Evolutionary conservation across 176 grass and related monocot species (phyloP).

Genomic region (Aegilops sharonensis): DNA sequence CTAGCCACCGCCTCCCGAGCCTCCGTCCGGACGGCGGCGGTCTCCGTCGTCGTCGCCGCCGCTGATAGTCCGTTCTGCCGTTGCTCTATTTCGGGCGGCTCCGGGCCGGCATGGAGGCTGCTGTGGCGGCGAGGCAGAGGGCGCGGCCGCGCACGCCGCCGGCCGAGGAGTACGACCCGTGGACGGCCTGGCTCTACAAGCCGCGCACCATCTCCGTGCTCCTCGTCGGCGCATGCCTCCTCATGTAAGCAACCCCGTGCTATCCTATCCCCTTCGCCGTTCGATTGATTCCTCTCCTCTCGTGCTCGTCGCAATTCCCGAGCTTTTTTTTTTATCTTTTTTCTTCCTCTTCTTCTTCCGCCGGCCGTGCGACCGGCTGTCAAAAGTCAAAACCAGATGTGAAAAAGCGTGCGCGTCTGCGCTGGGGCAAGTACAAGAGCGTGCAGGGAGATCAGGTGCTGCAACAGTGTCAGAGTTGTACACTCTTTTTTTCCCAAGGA

Average conservation of each 20-base stretch:
- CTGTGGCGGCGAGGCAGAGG: conserved; percentile 24
- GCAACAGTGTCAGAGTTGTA: conserved; percentile 47
- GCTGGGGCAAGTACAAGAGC: conserved; percentile 33
- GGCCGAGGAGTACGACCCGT: conserved; percentile 82
- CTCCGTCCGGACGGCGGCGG: not conserved
- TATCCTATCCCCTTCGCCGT: too few relatives aligned
- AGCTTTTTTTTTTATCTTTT: not conserved
- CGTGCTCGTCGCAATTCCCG: not conserved
- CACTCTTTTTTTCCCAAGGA: not conserved
- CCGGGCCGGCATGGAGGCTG: conserved; percentile 15
- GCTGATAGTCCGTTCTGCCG: not conserved
- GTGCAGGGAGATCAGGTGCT: conserved; percentile 39
- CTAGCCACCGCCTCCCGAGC: not conserved
- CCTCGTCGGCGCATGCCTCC: conserved; percentile 80
- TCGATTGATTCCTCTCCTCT: not conserved
- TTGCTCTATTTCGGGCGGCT: not conserved
- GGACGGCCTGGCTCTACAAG: conserved; percentile 98
- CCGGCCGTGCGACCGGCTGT: not conserved
- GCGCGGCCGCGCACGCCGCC: not conserved
- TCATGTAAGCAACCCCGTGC: conserved; percentile 55
- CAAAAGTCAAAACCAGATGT: not conserved
- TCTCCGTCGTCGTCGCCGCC: not conserved
- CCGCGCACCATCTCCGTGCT: conserved; percentile 93
- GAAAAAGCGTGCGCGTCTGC: not conserved
- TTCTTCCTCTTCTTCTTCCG: too few relatives aligned